These are phyloP conservation scores for Alliaria petiolata DNA, from an alignment of 345 rosid genomes.

Conservation along the genomic window DNA sequence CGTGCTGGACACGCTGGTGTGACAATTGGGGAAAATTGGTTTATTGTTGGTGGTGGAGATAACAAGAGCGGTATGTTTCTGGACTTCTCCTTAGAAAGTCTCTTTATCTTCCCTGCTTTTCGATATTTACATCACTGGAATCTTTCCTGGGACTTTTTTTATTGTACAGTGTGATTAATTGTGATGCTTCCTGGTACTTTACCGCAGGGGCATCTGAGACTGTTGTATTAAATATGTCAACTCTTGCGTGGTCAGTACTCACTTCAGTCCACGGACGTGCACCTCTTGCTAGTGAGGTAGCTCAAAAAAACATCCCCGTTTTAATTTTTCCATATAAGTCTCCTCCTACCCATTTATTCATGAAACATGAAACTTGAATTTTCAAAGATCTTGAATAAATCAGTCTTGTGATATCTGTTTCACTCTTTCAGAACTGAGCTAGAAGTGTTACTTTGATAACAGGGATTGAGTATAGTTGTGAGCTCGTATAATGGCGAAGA, in stretches of 20 bases:
- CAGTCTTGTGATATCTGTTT: slow-evolving; percentile 8
- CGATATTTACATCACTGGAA: slow-evolving; percentile 3
- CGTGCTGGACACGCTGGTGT: slow-evolving; percentile 98
- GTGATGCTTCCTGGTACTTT: slow-evolving; percentile 24
- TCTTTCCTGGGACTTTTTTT: neutral
- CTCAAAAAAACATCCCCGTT: neutral
- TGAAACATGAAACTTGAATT: neutral
- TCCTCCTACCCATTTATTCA: neutral
- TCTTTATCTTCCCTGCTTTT: neutral
- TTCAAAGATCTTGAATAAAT: neutral
- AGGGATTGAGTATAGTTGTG: slow-evolving; percentile 90
- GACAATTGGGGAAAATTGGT: slow-evolving; percentile 94
- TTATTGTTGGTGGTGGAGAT: slow-evolving; percentile 94
- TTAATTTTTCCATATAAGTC: neutral
- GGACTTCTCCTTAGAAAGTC: neutral
- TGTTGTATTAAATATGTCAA: slow-evolving; percentile 86
- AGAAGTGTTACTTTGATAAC: slow-evolving; percentile 18
- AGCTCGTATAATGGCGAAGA: slow-evolving; percentile 74
- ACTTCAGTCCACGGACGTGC: slow-evolving; percentile 75
- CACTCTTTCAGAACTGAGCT: no score
- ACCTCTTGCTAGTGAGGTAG: slow-evolving; percentile 97
- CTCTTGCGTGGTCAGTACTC: slow-evolving; percentile 83
- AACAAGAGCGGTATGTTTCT: slow-evolving; percentile 68
- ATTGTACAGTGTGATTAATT: slow-evolving; percentile 11
- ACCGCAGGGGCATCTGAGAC: slow-evolving; percentile 83